Conservation (phyloP, 1,139 yeast species). For the Chernovozyma sophiae-reginae region DNA sequence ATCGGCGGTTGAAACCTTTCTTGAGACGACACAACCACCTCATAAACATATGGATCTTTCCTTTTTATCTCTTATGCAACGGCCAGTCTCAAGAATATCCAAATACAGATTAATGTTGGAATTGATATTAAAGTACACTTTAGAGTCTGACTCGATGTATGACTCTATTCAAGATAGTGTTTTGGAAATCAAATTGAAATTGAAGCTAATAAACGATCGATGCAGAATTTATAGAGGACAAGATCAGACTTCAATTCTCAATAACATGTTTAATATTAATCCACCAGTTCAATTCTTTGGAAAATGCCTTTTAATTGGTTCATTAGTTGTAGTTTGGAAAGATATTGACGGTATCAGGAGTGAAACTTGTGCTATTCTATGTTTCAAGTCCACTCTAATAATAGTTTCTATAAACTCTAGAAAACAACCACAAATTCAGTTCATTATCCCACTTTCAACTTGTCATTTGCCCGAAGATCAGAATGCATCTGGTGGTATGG, state of each 20-base stretch:
- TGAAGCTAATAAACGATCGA: constrained; percentile 26
- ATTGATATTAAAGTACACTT: constrained; percentile 25
- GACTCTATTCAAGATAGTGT: constrained; percentile 9
- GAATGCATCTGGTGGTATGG: constrained; percentile 28
- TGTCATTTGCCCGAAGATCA: constrained; percentile 16
- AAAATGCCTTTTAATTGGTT: constrained; percentile 34
- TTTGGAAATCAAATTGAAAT: constrained; percentile 16
- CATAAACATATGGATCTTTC: constrained; percentile 38
- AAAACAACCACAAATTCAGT: constrained; percentile 10
- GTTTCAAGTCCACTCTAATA: constrained; percentile 4
- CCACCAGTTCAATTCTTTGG: constrained; percentile 35
- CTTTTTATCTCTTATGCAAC: constrained; percentile 47
- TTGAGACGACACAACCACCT: constrained; percentile 40
- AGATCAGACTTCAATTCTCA: constrained; percentile 8
- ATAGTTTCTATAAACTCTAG: not conserved
- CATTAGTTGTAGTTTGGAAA: constrained; percentile 37
- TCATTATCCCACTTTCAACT: constrained; percentile 46
- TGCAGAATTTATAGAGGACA: constrained; percentile 10
- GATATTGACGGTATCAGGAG: constrained; percentile 11
- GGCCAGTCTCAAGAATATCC: constrained; percentile 49
- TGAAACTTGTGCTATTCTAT: constrained; percentile 23
- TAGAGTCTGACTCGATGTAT: constrained; percentile 4
- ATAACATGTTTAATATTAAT: constrained; percentile 10
- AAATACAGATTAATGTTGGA: constrained; percentile 50
- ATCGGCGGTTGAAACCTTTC: constrained; percentile 16